Base-by-base conservation (phyloP, 176 grass and related monocot species). In the Thinopyrum elongatum region DNA sequence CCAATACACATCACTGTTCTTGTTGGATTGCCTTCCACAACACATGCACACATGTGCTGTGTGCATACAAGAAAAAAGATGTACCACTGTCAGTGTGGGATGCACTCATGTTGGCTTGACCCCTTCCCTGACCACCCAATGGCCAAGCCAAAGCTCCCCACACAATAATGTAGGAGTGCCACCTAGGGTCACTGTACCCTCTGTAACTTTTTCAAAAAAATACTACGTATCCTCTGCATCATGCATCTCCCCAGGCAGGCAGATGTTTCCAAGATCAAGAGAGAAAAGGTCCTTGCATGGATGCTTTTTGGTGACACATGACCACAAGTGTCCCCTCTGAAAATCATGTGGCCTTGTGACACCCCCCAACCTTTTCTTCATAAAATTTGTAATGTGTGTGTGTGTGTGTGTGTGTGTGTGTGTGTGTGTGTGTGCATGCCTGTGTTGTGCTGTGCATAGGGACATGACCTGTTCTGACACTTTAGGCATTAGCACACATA, bases 251-350 rank as follows among this genome's bases (percentile, higher is more conserved):
- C 31, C 69, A 23, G 68, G 49, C 49, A 19, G 49, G 68, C 71
- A 81, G 47, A 84, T 86, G 78, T 70, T 91, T 62, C 89, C 83
- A 83, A 61, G 83, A 86, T 86, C 83, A 75, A 86, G 59, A 85
- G 78, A 81, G 42, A 79, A 75, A 80, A 60, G 61, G 83, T 35
- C 73, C n/a, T 77, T 90, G 84, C 84, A 72, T 86, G 79, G 41
- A 65, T 55, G 80, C 55, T 65, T 69, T 60, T 62, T 30, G 70
- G 63, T 71, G 57, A 6, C 62, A 65, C 46, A 74, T 87, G 84
- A 73, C 66, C 73, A 78, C 85, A 82, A 83, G 80, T 83, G 85
- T 87, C 85, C 80, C 78, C 81, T 87, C 76, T 14, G 75, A 87
- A 67, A 78, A 90, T 84, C 85, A 84, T 80, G 80, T 79, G 84